Base-by-base conservation (phyloP, 2,329 filamentous ascomycete species). In the Cercospora sp. region DNA sequence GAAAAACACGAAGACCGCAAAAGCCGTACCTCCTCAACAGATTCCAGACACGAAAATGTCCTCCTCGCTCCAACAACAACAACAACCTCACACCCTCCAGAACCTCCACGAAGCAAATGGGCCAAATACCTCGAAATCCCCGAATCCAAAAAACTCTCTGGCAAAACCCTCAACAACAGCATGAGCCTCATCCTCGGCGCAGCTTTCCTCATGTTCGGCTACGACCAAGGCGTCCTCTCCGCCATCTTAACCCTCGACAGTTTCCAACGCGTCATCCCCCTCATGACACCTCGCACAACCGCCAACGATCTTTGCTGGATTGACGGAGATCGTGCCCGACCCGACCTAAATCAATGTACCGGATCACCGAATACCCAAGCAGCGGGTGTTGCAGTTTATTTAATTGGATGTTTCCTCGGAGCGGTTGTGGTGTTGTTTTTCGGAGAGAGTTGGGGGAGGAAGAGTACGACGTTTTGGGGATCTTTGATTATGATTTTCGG, bases 351-450 rank as follows among this genome's bases (percentile, higher is more conserved):
- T 8, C 55, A 65, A 37, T 59, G 57, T 10, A 60, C 57, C 18
- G 58, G 51, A 5, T 55, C 64, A 18, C 57, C 63, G 12, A 66
- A 60, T 13, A 66, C 60, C 5, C 81, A 83, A 70, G 82, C 74
- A 30, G 74, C 81, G 64, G 80, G 79, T 21, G 84, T 82, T 1
- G 79, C 84, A 13, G 85, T 84, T 67, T 86, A 85, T 76, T 82
- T 85, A 67, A 77, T 85, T 37, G 84, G 84, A 16, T 83, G 81
- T 63, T 72, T 83, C 0, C 70, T 80, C 12, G 81, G 81, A 5
- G 79, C 81, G 3, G 71, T 81, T 30, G 72, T 77, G n/a, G 77
- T 79, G 65, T 71, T 82, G 0, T 51, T 74, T 10, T 77, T 76
- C 30, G 81, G 80, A 12, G 81, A 83, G 65, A 66, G 68, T 1